Conservation (phyloP, 2,329 filamentous ascomycete species). For the Didymella arachidicola region DNA sequence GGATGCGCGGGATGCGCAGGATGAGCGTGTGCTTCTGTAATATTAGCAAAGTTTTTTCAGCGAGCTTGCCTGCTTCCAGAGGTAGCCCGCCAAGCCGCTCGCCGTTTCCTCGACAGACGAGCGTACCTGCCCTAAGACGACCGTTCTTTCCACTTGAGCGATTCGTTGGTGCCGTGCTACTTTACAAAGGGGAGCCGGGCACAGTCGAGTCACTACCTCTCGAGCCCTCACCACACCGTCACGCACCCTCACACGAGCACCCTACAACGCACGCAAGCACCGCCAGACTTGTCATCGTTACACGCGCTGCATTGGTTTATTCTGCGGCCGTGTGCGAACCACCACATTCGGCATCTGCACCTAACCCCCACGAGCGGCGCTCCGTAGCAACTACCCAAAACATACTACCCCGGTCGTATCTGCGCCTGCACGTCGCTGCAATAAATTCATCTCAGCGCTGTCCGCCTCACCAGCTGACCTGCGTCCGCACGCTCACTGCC, state of each 20-base stretch:
- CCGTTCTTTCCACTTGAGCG: slow-evolving; percentile 21
- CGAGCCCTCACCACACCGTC: slow-evolving; percentile 3
- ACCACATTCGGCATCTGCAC: slow-evolving; percentile 29
- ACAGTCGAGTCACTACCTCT: slow-evolving; percentile 6
- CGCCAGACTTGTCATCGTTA: slow-evolving; percentile 3
- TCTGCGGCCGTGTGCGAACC: slow-evolving; percentile 18
- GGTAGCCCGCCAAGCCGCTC: slow-evolving; percentile 25
- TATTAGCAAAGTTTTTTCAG: slow-evolving; percentile 24
- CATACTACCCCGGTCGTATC: slow-evolving; percentile 22
- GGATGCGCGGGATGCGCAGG: slow-evolving; percentile 22
- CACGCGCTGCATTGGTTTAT: slow-evolving; percentile 19
- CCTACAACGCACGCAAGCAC: neutral
- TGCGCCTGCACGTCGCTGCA: slow-evolving; percentile 23
- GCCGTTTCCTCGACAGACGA: slow-evolving; percentile 25
- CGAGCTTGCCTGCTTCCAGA: slow-evolving; percentile 23
- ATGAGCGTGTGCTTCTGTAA: slow-evolving; percentile 20
- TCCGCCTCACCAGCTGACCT: slow-evolving; percentile 37
- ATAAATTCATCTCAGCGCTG: slow-evolving; percentile 21
- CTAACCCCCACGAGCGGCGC: slow-evolving; percentile 32
- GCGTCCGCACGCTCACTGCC: slow-evolving; percentile 20
- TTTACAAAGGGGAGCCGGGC: slow-evolving; percentile 19
- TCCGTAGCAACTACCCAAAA: slow-evolving; percentile 33
- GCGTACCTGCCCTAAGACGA: slow-evolving; percentile 27
- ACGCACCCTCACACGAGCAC: slow-evolving; percentile 10
- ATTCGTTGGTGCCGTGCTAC: slow-evolving; percentile 20